A percentile compares a stretch with the other conserved stretches of the same genome.
phyloP scores from a whole-genome alignment of 805 yeast genomes.

The Wickerhamomyces rabaulensis region DNA sequence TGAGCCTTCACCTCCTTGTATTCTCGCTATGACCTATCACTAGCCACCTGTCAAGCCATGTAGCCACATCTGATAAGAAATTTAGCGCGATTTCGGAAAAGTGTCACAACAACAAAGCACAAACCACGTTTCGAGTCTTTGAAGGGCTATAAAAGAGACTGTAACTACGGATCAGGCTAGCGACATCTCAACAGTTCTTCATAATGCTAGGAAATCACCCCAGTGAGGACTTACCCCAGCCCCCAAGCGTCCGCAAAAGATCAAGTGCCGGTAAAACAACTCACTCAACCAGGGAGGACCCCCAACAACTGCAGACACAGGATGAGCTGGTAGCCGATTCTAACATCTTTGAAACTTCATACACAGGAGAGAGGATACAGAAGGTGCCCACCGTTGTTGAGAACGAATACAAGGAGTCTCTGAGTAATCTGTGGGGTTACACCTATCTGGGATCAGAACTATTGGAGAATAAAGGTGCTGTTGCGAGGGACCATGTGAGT shows the following conservation, averaged over 20 bases:
- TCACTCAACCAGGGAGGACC: not conserved
- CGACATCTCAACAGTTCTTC: too few relatives aligned
- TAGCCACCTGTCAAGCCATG: too few relatives aligned
- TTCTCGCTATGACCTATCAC: too few relatives aligned
- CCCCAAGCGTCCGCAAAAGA: not conserved
- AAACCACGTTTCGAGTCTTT: too few relatives aligned
- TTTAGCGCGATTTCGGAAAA: not conserved
- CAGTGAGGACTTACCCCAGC: not conserved
- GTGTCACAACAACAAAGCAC: not conserved
- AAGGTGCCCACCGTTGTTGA: not conserved
- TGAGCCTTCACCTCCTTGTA: too few relatives aligned
- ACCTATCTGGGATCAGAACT: conserved; percentile 29
- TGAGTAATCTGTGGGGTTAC: conserved; percentile 13
- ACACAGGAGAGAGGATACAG: not conserved
- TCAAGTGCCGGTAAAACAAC: not conserved
- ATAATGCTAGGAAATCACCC: not conserved
- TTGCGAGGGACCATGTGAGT: conserved; percentile 52
- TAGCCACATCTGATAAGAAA: not conserved
- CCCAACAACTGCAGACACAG: not conserved
- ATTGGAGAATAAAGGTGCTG: conserved; percentile 51
- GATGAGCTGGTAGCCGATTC: not conserved
- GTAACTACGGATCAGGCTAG: too few relatives aligned
- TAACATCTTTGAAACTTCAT: not conserved
- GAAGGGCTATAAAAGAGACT: too few relatives aligned
- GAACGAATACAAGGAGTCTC: conserved; percentile 1